Percentiles rank a stretch among this genome's conserved stretches.
Conservation (phyloP, 805 yeast species). For the Zygosaccharomyces siamensis region DNA sequence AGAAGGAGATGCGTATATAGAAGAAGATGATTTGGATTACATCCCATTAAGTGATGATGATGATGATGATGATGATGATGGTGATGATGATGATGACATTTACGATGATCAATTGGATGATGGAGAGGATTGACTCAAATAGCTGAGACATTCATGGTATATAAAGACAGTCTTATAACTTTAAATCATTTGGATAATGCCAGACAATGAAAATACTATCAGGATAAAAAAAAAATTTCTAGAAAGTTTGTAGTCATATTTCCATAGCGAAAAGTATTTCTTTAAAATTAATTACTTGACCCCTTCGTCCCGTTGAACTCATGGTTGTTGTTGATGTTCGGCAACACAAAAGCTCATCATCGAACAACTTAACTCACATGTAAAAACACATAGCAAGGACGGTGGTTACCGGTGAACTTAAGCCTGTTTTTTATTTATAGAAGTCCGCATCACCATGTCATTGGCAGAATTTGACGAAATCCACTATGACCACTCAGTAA, state of each 20-base stretch:
- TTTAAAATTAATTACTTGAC: too few species aligned
- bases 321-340: neutral
- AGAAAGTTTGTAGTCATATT: too few species aligned
- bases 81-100: slow-evolving; percentile 13
- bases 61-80: slow-evolving; percentile 11
- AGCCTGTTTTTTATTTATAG: too few species aligned
- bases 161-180: neutral
- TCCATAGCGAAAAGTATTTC: too few species aligned
- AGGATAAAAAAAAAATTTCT: too few species aligned
- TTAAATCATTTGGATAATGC: too few species aligned
- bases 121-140: neutral
- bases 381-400: neutral
- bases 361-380: neutral
- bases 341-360: neutral
- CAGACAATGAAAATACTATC: too few species aligned
- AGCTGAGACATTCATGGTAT: neutral
- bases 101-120: slow-evolving; percentile 1
- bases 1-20: slow-evolving; percentile 12
- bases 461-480: slow-evolving; percentile 49
- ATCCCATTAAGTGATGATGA: slow-evolving; percentile 14
- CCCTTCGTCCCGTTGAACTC: neutral
- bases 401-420: too few species aligned
- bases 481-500: slow-evolving; percentile 58
- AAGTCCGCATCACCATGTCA: slow-evolving; percentile 27
- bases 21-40: slow-evolving; percentile 14